These are phyloP conservation scores for Galerina sulciceps DNA, from an alignment of 768 basidiomycete genomes.

Conservation along the genomic window DNA sequence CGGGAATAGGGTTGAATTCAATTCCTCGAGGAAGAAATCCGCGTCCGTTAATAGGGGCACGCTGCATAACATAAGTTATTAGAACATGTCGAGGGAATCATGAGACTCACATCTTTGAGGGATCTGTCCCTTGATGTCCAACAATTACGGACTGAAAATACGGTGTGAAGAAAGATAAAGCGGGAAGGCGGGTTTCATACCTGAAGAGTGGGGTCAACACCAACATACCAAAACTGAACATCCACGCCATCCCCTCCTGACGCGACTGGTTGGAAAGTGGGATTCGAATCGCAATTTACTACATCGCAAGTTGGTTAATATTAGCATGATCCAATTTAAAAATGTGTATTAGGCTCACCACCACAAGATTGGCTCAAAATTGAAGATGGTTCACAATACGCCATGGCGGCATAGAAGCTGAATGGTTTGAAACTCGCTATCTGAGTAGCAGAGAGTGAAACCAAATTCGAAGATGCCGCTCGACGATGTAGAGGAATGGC, in stretches of 20 bases:
- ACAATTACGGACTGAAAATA: slow-evolving; percentile 37
- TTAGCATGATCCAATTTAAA: neutral
- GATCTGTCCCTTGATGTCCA: slow-evolving; percentile 39
- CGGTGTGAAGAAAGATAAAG: neutral
- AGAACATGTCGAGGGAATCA: neutral
- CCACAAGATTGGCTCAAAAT: slow-evolving; percentile 61
- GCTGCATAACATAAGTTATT: slow-evolving; percentile 23
- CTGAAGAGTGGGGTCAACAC: slow-evolving; percentile 38
- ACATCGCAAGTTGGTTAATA: neutral
- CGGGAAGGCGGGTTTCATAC: slow-evolving; percentile 16
- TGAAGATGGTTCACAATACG: slow-evolving; percentile 46
- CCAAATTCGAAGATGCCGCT: slow-evolving; percentile 27
- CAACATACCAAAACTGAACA: slow-evolving; percentile 53
- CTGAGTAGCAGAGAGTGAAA: slow-evolving; percentile 40
- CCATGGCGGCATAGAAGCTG: slow-evolving; percentile 54
- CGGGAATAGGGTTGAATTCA: slow-evolving; percentile 46
- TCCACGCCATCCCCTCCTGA: slow-evolving; percentile 51
- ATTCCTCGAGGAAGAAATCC: slow-evolving; percentile 32
- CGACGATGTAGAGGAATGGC: slow-evolving; percentile 12
- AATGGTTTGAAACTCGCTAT: slow-evolving; percentile 50
- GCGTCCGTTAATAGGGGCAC: slow-evolving; percentile 42
- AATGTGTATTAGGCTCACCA: slow-evolving; percentile 16
- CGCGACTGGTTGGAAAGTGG: slow-evolving; percentile 49
- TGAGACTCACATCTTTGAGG: slow-evolving; percentile 34
- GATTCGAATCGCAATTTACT: slow-evolving; percentile 52